A percentile compares a stretch with the other conserved stretches of the same genome.
phyloP scores from a whole-genome alignment of 78 protist species.

The Dictyostelium brefeldianum region DNA sequence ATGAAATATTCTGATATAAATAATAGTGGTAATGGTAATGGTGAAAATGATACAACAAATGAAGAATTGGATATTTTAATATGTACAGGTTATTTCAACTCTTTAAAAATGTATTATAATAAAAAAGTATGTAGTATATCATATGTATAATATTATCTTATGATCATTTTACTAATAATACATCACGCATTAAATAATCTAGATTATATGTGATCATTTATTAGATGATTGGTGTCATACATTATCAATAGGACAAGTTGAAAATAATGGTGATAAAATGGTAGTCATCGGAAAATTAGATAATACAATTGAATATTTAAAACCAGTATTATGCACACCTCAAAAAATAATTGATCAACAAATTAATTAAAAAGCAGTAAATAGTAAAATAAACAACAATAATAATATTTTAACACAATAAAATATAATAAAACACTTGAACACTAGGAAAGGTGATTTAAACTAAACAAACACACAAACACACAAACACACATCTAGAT shows the following conservation, averaged over 20 bases:
- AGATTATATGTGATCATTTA: slow-evolving; percentile 41
- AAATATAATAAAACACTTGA: no score
- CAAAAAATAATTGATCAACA: no score
- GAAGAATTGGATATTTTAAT: slow-evolving; percentile 30
- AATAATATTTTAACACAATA: no score
- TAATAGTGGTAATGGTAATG: background rate
- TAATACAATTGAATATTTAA: slow-evolving; percentile 41
- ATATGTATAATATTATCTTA: background rate
- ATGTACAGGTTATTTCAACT: slow-evolving; percentile 52
- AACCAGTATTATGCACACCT: background rate
- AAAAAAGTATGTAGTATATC: slow-evolving; percentile 23
- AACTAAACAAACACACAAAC: no score
- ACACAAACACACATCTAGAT: no score
- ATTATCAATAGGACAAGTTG: slow-evolving; percentile 13
- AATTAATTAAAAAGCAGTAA: no score
- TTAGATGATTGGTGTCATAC: slow-evolving; percentile 75
- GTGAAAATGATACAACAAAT: background rate
- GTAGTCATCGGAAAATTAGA: slow-evolving; percentile 39
- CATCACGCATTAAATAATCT: background rate
- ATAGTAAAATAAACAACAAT: no score
- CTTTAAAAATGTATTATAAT: slow-evolving; percentile 44
- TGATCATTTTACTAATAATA: background rate
- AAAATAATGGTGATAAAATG: slow-evolving; percentile 21
- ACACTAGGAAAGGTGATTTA: no score
- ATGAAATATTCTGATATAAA: background rate